Base-by-base conservation (phyloP, 345 rosid species). In the Dipteronia dyeriana region DNA sequence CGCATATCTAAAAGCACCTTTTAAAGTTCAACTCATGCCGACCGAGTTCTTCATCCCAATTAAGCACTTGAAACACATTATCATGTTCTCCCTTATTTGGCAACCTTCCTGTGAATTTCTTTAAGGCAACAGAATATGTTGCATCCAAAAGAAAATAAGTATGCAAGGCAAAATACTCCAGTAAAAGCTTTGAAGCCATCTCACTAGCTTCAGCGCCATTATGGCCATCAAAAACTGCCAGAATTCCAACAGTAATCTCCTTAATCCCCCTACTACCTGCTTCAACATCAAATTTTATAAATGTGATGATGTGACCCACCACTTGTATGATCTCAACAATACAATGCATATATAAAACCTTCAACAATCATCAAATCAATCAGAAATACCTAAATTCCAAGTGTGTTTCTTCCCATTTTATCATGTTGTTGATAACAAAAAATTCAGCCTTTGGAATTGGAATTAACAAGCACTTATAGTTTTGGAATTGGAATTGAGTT, bases 131-230 rank as follows among this genome's bases (percentile, higher is more conserved):
- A 54, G 94, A 90, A 83, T 83, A 90, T 1, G 92, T 84, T 1
- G 94, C 94, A 83, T 93, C 98, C 90, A 95, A 78, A 73, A 95
- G 97, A 80, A 95, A 93, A 84, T 88, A 91, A 6, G 92, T 88
- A 79, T 95, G 98, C 86, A 95, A 78, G 66, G 93, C 89, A 83
- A 95, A 91, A 86, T 95, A 95, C 78, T 95, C 97, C 80, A 95
- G 76, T 41, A 95, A 75, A 81, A 90, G 92, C 76, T 88, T 90
- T 0, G 97, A 93, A 78, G 98, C 97, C 97, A 95, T 91, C 76
- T 95, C 98, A 81, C 98, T 95, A 68, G 98, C 98, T 86, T 95
- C 98, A 19, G 95, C 94, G 39, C 98, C 98, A 83, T 92, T 95
- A 76, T 95, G 98, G 23, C 98, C 98, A 59, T 95, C 98, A 85